phyloP scores from a whole-genome alignment of 306 rosid species.

The Cucumis cinereus region DNA sequence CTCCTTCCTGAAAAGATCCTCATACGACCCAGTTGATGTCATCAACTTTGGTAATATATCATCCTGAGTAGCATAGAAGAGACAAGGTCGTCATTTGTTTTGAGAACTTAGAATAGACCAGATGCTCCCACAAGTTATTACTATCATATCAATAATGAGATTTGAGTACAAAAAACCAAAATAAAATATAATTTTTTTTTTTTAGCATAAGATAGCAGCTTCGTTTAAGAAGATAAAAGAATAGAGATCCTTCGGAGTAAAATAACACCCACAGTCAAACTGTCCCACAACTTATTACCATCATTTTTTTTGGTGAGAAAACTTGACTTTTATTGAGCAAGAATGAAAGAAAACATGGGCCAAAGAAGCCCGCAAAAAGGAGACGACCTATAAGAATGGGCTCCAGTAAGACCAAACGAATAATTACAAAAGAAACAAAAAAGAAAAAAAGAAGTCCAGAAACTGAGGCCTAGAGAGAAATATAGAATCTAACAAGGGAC shows the following conservation, averaged over 20 bases:
- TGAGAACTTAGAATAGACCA: neutral
- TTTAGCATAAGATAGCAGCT: neutral
- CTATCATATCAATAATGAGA: neutral
- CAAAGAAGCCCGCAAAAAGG: too few relatives aligned
- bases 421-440: too few relatives aligned
- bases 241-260: neutral
- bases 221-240: neutral
- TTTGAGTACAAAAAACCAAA: neutral
- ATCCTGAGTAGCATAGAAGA: constrained; percentile 46
- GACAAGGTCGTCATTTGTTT: constrained; percentile 12
- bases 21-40: constrained; percentile 95
- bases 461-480: too few relatives aligned
- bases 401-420: too few relatives aligned
- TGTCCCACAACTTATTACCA: neutral
- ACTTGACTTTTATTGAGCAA: too few relatives aligned
- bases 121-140: neutral
- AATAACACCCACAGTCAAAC: neutral
- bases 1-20: constrained; percentile 95
- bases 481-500: too few relatives aligned
- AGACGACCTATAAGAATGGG: too few relatives aligned
- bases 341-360: too few relatives aligned
- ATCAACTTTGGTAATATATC: constrained; percentile 96
- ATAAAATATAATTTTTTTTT: neutral
- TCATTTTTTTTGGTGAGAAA: neutral
- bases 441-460: too few relatives aligned